These are phyloP conservation scores for Eimeria tenella DNA, from an alignment of 169 alveolate species.

Conservation along the genomic window DNA sequence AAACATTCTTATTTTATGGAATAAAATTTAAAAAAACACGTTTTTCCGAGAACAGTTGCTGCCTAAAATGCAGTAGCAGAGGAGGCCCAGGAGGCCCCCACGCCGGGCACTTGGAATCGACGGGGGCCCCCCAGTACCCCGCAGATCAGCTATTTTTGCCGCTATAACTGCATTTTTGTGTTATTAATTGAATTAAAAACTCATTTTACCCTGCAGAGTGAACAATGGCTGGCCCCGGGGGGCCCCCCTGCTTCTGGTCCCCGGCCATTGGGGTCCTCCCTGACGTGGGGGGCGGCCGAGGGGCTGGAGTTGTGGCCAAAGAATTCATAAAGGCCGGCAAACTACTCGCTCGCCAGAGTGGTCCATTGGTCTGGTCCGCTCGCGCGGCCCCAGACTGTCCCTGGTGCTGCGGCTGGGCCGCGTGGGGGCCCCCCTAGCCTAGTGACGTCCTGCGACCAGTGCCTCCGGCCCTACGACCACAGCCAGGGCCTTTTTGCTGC, in stretches of 20 bases:
- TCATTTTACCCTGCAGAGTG: not conserved
- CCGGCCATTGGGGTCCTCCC: conserved; percentile 21
- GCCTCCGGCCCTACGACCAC: conserved; percentile 57
- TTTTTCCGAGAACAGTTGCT: not conserved
- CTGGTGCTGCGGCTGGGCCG: not conserved
- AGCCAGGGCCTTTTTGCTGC: conserved; percentile 25
- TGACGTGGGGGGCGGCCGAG: conserved; percentile 26
- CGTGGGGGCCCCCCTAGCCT: not conserved
- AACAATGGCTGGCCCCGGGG: not conserved
- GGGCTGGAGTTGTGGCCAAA: conserved; percentile 45
- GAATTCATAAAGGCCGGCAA: conserved; percentile 59
- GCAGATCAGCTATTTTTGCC: no score
- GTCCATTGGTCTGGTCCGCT: conserved; percentile 49
- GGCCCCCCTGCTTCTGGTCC: not conserved
- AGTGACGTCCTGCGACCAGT: conserved; percentile 45
- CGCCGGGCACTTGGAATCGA: not conserved
- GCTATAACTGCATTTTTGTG: no score
- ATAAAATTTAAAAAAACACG: not conserved
- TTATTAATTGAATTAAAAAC: no score
- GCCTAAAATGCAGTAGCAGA: not conserved
- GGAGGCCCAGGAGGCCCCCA: not conserved
- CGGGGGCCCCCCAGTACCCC: not conserved
- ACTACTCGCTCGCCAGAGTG: not conserved
- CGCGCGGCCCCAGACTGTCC: conserved; percentile 63
- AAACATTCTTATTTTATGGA: not conserved